Percentiles rank a stretch among this genome's conserved stretches.
Evolutionary conservation across 768 basidiomycete species (phyloP).

Genomic region (Mycena galopus): DNA sequence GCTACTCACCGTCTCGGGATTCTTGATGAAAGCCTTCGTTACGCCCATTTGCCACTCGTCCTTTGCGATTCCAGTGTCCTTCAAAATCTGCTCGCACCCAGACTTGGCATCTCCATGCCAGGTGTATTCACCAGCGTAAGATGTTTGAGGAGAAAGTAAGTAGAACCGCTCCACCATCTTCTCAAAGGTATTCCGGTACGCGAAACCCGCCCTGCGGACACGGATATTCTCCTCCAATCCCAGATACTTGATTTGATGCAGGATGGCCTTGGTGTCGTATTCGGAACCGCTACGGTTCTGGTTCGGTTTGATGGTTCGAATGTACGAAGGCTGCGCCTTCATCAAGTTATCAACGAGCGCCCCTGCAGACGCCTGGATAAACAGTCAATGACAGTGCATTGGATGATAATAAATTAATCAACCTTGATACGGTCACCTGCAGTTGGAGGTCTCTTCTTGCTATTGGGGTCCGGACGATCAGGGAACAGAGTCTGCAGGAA

Average conservation of each 20-base stretch:
- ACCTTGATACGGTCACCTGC: conserved; percentile 99
- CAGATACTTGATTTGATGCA: conserved; percentile 99
- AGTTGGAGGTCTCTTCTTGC: conserved; percentile 98
- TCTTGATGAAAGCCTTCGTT: conserved; percentile 99
- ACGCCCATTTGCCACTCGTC: conserved; percentile 99
- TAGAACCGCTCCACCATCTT: conserved; percentile 99
- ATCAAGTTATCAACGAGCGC: conserved; percentile 98
- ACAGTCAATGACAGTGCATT: conserved; percentile 5
- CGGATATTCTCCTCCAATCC: conserved; percentile 99
- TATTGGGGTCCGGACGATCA: conserved; percentile 94
- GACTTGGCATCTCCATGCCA: conserved; percentile 94
- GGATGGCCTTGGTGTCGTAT: conserved; percentile 93
- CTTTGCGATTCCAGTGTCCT: conserved; percentile 93
- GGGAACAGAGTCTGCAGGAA: conserved; percentile 94
- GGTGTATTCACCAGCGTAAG: conserved; percentile 98
- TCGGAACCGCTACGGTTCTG: conserved; percentile 94
- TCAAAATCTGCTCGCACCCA: conserved; percentile 93
- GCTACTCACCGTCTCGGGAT: conserved; percentile 89
- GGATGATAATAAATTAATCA: conserved; percentile 21
- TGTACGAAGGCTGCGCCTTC: conserved; percentile 97
- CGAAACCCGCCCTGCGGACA: conserved; percentile 96
- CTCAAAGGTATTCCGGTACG: conserved; percentile 97
- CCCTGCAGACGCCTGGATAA: conserved; percentile 83
- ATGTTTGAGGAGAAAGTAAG: conserved; percentile 92
- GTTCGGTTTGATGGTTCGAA: conserved; percentile 99